Conservation (phyloP, 441 rosid species). For the Pelargonium citronellum region DNA sequence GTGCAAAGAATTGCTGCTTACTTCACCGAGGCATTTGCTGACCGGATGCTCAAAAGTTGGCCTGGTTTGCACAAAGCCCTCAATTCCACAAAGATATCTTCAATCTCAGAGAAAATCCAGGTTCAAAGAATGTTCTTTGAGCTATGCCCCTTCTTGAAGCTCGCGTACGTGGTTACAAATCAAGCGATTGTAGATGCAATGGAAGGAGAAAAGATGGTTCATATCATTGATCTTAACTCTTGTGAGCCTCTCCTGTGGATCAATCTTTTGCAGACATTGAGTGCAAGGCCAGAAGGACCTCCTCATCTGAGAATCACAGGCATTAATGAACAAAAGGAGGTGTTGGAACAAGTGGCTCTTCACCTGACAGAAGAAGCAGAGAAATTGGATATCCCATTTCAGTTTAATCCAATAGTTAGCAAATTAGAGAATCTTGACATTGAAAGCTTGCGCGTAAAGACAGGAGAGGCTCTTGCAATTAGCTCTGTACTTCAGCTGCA, state of each 20-base stretch:
- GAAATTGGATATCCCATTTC: constrained; percentile 26
- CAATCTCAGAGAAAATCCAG: background rate
- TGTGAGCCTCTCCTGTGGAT: constrained; percentile 29
- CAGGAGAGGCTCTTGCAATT: constrained; percentile 27
- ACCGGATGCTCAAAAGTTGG: background rate
- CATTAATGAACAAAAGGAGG: constrained; percentile 25
- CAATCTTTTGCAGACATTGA: constrained; percentile 26
- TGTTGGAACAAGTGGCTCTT: constrained; percentile 26
- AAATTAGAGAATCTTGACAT: constrained; percentile 19
- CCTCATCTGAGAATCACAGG: constrained; percentile 28
- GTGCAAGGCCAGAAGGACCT: constrained; percentile 22
- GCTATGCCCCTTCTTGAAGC: constrained; percentile 6
- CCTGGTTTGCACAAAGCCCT: background rate
- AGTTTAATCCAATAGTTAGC: constrained; percentile 25
- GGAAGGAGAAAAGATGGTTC: constrained; percentile 29
- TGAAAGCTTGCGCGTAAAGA: constrained; percentile 24
- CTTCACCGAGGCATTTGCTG: constrained; percentile 5
- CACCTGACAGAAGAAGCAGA: constrained; percentile 27
- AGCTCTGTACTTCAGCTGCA: constrained; percentile 29
- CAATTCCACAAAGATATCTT: constrained; percentile 1
- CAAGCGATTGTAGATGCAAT: constrained; percentile 27
- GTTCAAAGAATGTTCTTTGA: constrained; percentile 1
- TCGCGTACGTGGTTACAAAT: constrained; percentile 22
- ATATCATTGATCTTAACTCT: constrained; percentile 23
- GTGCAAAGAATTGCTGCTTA: constrained; percentile 1